Conservation (phyloP, 805 yeast genomes). For the Starmera quercuum region DNA sequence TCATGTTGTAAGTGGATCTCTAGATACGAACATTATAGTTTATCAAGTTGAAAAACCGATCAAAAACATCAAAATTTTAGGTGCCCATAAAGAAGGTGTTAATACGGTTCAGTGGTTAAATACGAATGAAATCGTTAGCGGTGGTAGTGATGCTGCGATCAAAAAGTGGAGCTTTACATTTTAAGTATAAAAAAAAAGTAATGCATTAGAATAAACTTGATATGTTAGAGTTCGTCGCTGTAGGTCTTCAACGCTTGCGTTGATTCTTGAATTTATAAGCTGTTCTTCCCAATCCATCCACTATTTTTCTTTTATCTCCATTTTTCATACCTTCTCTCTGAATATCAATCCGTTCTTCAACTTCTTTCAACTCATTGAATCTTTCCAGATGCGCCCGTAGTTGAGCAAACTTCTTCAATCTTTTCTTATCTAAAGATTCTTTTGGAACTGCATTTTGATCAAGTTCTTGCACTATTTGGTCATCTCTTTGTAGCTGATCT, state of each 20-base stretch:
- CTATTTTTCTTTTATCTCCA: slow-evolving; percentile 76
- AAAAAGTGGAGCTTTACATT: slow-evolving; percentile 54
- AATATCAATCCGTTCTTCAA: slow-evolving; percentile 64
- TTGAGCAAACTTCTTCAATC: slow-evolving; percentile 50
- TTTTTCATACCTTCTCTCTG: slow-evolving; percentile 87
- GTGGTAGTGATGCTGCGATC: slow-evolving; percentile 77
- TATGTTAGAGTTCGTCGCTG: neutral
- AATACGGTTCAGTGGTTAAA: slow-evolving; percentile 62
- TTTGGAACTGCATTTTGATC: slow-evolving; percentile 23
- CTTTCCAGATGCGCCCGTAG: slow-evolving; percentile 64
- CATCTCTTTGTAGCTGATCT: slow-evolving; percentile 46
- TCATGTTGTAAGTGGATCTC: slow-evolving; percentile 68
- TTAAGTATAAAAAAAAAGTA: slow-evolving; percentile 1
- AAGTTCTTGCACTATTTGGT: slow-evolving; percentile 17
- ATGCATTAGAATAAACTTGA: neutral
- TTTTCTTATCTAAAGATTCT: slow-evolving; percentile 41
- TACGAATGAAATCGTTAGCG: slow-evolving; percentile 46
- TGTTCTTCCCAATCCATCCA: slow-evolving; percentile 57
- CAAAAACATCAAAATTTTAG: slow-evolving; percentile 62
- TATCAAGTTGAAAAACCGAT: slow-evolving; percentile 77
- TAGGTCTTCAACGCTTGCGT: slow-evolving; percentile 40
- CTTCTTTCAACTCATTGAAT: slow-evolving; percentile 55
- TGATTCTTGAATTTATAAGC: slow-evolving; percentile 81
- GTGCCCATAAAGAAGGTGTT: slow-evolving; percentile 88
- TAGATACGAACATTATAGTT: slow-evolving; percentile 74